phyloP scores from a whole-genome alignment of 495 filamentous ascomycete genomes.

The Thozetella sp. region DNA sequence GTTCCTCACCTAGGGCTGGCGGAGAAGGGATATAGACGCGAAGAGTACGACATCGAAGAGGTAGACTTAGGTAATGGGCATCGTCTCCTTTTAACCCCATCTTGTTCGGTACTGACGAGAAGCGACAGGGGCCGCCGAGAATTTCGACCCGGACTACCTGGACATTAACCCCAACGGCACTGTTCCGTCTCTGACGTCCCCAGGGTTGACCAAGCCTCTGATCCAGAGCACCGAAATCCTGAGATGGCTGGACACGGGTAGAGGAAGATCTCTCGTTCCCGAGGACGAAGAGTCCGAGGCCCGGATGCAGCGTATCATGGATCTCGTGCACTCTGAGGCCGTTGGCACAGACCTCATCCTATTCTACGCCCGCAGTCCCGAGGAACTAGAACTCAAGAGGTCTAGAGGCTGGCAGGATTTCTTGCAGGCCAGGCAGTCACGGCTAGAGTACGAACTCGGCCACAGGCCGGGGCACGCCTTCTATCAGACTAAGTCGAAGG shows the following conservation, averaged over 20 bases:
- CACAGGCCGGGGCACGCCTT: background rate
- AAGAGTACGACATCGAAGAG: constrained; percentile 1
- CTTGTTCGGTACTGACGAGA: background rate
- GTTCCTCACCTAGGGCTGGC: background rate
- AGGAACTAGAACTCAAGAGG: background rate
- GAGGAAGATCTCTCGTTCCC: background rate
- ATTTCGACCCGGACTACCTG: constrained; percentile 3
- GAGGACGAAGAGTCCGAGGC: background rate
- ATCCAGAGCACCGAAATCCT: constrained; percentile 2
- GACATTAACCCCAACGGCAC: constrained; percentile 6
- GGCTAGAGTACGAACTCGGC: background rate
- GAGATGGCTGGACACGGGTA: background rate
- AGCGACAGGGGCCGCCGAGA: background rate
- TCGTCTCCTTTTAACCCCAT: background rate
- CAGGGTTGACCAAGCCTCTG: background rate
- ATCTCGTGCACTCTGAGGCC: constrained; percentile 2
- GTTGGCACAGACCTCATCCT: background rate
- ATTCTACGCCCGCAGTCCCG: background rate
- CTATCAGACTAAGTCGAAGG: background rate
- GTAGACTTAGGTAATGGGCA: background rate
- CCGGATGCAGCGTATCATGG: background rate
- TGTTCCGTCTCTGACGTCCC: background rate
- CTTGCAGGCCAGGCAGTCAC: background rate
- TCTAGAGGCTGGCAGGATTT: background rate
- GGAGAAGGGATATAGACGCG: background rate